Conservation (phyloP, 2,329 filamentous ascomycete genomes). For the Neocatenulostroma microsporum region DNA sequence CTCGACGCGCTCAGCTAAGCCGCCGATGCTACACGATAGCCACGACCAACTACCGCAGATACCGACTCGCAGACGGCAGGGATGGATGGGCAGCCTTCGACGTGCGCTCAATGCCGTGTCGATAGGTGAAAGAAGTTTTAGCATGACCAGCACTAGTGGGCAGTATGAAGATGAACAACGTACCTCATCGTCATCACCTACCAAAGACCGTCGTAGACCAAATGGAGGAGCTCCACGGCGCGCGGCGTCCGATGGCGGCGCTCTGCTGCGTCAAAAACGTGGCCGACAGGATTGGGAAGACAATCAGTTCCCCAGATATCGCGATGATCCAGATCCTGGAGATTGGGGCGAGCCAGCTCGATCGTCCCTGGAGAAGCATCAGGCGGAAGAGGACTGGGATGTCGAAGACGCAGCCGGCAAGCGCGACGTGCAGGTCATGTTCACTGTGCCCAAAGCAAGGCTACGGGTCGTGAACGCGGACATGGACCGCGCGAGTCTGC, state of each 20-base stretch:
- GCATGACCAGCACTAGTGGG: slow-evolving; percentile 15
- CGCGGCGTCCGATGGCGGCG: slow-evolving; percentile 37
- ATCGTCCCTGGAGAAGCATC: slow-evolving; percentile 16
- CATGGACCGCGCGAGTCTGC: slow-evolving; percentile 33
- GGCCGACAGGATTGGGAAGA: slow-evolving; percentile 35
- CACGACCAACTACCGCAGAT: no score
- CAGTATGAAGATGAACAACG: slow-evolving; percentile 13
- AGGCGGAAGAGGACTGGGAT: slow-evolving; percentile 42
- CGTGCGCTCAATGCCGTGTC: slow-evolving; percentile 26
- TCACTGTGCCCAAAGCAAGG: slow-evolving; percentile 81
- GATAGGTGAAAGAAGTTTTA: slow-evolving; percentile 24
- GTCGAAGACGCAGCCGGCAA: slow-evolving; percentile 42
- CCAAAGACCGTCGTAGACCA: slow-evolving; percentile 9
- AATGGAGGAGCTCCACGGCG: slow-evolving; percentile 29
- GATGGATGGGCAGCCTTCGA: slow-evolving; percentile 28
- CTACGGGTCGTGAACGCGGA: slow-evolving; percentile 85
- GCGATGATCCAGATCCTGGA: slow-evolving; percentile 26
- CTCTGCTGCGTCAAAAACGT: slow-evolving; percentile 32
- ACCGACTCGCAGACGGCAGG: slow-evolving; percentile 11
- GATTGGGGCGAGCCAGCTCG: slow-evolving; percentile 27
- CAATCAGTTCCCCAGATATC: slow-evolving; percentile 21
- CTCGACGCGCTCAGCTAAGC: slow-evolving; percentile 4
- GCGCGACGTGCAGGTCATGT: slow-evolving; percentile 58
- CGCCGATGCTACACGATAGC: no score
- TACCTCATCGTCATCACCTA: slow-evolving; percentile 20